Percentiles rank a stretch among this genome's conserved stretches.
These are phyloP conservation scores for Axilococcus clingmanii DNA, from an alignment of 139 green algal species.

Conservation along the genomic window DNA sequence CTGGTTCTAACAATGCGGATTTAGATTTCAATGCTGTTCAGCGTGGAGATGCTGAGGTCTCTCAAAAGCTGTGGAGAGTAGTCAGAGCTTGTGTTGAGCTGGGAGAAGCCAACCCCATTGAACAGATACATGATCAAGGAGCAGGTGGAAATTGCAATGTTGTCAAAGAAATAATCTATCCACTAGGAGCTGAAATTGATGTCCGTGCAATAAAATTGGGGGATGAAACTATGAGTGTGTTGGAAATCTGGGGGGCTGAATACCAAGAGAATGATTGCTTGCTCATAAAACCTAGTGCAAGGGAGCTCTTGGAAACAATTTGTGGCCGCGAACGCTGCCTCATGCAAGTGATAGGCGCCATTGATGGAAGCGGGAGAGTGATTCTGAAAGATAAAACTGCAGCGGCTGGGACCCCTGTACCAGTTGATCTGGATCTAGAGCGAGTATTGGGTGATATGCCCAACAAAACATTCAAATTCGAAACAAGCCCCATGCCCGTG, in stretches of 20 bases:
- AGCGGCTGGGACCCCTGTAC: slow-evolving; percentile 29
- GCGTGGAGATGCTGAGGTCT: slow-evolving; percentile 94
- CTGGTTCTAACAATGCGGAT: slow-evolving; percentile 66
- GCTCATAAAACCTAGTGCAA: slow-evolving; percentile 73
- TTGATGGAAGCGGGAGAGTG: slow-evolving; percentile 82
- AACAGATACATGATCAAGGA: slow-evolving; percentile 85
- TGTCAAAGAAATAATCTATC: slow-evolving; percentile 99
- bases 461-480: slow-evolving; percentile 83
- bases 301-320: slow-evolving; percentile 66
- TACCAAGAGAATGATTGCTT: slow-evolving; percentile 98
- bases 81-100: slow-evolving; percentile 94
- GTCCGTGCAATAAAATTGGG: slow-evolving; percentile 83
- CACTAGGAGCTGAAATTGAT: slow-evolving; percentile 88
- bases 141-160: slow-evolving; percentile 99
- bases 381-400: slow-evolving; percentile 69
- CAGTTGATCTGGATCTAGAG: slow-evolving; percentile 94
- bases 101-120: slow-evolving; percentile 86
- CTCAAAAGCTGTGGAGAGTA: slow-evolving; percentile 97
- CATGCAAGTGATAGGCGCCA: slow-evolving; percentile 91
- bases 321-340: slow-evolving; percentile 83
- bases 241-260: slow-evolving; percentile 99
- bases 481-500: slow-evolving; percentile 1
- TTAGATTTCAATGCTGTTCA: slow-evolving; percentile 99
- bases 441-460: slow-evolving; percentile 97
- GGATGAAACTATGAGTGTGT: slow-evolving; percentile 92